A percentile compares a stretch with the other conserved stretches of the same genome.
Conservation (phyloP, 2,329 filamentous ascomycete genomes). For the Arthrobotrys sphaeroides region DNA sequence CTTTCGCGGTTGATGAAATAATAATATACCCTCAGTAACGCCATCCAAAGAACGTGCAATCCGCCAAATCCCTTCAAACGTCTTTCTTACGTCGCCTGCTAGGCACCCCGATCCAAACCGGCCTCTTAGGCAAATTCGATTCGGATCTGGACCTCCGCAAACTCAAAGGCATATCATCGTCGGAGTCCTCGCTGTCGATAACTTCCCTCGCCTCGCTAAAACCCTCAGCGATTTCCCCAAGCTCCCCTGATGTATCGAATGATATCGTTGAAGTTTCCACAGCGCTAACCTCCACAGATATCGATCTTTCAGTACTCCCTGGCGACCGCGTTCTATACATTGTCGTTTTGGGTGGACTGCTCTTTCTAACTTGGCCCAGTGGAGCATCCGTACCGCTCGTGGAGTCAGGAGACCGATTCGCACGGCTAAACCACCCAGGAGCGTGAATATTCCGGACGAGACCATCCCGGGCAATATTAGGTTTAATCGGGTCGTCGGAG, state of each 20-base stretch:
- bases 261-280: background rate
- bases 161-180: background rate
- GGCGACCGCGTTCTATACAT: no score
- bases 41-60: background rate
- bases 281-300: no score
- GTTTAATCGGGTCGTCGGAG: no score
- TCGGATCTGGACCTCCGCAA: background rate
- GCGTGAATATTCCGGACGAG: no score
- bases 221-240: background rate
- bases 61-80: background rate
- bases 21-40: background rate
- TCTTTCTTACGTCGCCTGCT: conserved; percentile 19
- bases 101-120: conserved; percentile 31
- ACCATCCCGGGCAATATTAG: no score
- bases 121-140: conserved; percentile 16
- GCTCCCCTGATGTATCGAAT: conserved; percentile 1
- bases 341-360: no score
- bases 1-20: background rate
- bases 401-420: no score
- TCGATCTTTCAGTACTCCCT: no score
- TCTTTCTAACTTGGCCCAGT: no score
- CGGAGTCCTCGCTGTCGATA: background rate
- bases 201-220: background rate
- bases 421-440: no score
- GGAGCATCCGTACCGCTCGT: no score